phyloP scores from a whole-genome alignment of 495 filamentous ascomycete genomes.

The Glarea lozoyensis region DNA sequence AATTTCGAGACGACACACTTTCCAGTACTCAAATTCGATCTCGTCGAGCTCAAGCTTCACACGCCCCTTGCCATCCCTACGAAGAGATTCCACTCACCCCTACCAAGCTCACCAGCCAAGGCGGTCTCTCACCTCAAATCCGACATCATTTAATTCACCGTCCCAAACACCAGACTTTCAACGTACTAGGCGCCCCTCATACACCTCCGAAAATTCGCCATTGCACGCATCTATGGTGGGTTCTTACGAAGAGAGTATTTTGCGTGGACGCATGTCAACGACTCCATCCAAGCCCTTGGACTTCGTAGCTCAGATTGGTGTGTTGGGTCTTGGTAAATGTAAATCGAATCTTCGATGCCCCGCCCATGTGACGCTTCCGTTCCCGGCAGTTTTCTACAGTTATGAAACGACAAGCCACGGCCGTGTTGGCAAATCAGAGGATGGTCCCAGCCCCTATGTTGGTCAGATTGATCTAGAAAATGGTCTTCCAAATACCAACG shows the following conservation, averaged over 20 bases:
- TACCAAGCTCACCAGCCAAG: slow-evolving; percentile 66
- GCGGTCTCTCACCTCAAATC: slow-evolving; percentile 47
- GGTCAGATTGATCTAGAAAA: slow-evolving; percentile 90
- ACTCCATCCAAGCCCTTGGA: slow-evolving; percentile 88
- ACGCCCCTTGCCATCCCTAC: slow-evolving; percentile 20
- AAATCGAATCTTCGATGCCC: slow-evolving; percentile 81
- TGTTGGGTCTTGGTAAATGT: slow-evolving; percentile 83
- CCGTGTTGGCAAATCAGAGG: slow-evolving; percentile 51
- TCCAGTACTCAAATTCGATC: slow-evolving; percentile 23
- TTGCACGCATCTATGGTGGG: slow-evolving; percentile 92
- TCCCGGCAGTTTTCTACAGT: slow-evolving; percentile 95
- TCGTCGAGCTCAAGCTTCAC: slow-evolving; percentile 15
- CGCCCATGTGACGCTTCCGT: slow-evolving; percentile 83
- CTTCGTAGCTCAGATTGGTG: slow-evolving; percentile 93
- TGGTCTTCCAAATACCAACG: slow-evolving; percentile 40
- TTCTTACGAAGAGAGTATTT: slow-evolving; percentile 94
- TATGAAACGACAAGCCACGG: slow-evolving; percentile 60
- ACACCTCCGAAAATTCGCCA: slow-evolving; percentile 64
- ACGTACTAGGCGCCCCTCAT: slow-evolving; percentile 58
- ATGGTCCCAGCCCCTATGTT: slow-evolving; percentile 92
- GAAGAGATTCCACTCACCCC: slow-evolving; percentile 31
- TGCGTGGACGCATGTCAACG: slow-evolving; percentile 93
- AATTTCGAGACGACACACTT: slow-evolving; percentile 18
- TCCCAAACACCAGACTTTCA: slow-evolving; percentile 52
- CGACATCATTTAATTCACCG: slow-evolving; percentile 34